A percentile compares a stretch with the other conserved stretches of the same genome.
These are phyloP conservation scores for Monosporascus cannonballus DNA, from an alignment of 2,329 filamentous ascomycete species.

Conservation along the genomic window DNA sequence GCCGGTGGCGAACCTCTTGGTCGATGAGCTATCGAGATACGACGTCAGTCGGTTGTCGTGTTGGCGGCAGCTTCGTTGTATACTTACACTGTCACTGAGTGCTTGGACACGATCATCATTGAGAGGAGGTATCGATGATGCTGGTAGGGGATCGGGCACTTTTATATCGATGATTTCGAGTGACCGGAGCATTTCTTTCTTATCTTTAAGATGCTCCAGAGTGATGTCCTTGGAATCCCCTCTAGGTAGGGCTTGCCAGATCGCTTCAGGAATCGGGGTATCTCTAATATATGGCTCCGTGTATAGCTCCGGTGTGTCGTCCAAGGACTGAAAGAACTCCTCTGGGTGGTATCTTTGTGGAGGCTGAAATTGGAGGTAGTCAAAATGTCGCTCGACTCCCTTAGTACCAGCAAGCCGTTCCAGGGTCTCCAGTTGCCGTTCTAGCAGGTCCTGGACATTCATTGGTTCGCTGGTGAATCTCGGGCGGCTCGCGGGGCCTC, in stretches of 20 bases:
- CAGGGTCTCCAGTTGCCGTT: no score
- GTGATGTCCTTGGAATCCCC: no score
- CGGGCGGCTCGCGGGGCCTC: no score
- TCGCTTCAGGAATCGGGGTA: no score
- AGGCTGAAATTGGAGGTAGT: slow-evolving; percentile 5
- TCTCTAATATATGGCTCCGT: neutral
- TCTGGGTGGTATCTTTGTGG: slow-evolving; percentile 7
- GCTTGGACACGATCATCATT: no score
- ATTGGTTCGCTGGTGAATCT: no score
- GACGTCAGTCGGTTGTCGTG: neutral
- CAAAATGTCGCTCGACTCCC: neutral
- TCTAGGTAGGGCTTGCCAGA: no score
- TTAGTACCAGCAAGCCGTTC: no score
- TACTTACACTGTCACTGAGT: neutral
- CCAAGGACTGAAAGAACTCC: slow-evolving; percentile 7
- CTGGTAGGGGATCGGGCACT: neutral
- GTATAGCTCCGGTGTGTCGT: slow-evolving; percentile 1
- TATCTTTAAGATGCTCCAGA: no score
- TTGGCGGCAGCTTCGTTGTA: neutral
- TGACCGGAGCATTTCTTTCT: neutral
- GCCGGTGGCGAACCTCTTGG: slow-evolving; percentile 3
- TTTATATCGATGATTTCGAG: slow-evolving; percentile 2
- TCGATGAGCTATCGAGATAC: slow-evolving; percentile 2
- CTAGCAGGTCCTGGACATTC: no score
- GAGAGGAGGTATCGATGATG: no score